phyloP scores from a whole-genome alignment of 139 green algal species.

The Marvania coccoides region DNA sequence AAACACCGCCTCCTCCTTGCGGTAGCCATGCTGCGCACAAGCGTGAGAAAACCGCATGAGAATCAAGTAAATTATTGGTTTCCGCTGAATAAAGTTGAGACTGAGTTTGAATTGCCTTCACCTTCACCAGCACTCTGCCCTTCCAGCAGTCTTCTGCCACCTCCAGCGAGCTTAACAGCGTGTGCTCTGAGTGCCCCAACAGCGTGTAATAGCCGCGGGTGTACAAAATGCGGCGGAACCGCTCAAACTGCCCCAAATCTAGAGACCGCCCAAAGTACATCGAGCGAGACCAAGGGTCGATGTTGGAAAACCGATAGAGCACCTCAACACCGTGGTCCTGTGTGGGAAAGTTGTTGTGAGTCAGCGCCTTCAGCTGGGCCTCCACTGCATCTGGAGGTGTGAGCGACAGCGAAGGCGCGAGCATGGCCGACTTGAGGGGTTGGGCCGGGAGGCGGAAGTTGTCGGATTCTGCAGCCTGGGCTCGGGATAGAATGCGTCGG shows the following conservation, averaged over 20 bases:
- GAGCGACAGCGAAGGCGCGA: background rate
- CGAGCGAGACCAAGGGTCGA: constrained; percentile 14
- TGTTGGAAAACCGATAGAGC: constrained; percentile 13
- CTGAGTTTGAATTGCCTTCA: too few relatives aligned
- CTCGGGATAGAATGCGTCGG: too few relatives aligned
- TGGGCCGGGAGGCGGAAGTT: too few relatives aligned
- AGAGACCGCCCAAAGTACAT: constrained; percentile 22
- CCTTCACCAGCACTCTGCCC: constrained; percentile 8
- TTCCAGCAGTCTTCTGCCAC: constrained; percentile 20
- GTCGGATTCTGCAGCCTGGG: too few relatives aligned
- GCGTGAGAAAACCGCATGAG: background rate
- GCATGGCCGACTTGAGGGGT: too few relatives aligned
- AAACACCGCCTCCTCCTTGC: background rate
- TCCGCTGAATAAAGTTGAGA: background rate
- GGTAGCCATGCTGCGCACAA: too few relatives aligned
- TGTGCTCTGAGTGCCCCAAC: constrained; percentile 4
- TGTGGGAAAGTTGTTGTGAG: constrained; percentile 24
- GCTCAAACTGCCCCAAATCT: constrained; percentile 26
- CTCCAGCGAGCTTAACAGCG: constrained; percentile 3
- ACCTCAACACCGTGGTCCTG: constrained; percentile 25
- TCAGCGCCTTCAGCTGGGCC: constrained; percentile 12
- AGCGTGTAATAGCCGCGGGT: constrained; percentile 17
- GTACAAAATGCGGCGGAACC: constrained; percentile 31
- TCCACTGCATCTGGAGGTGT: background rate
- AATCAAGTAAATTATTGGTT: background rate